Conservation (phyloP, 306 rosid genomes). For the Vachellia collinsii region DNA sequence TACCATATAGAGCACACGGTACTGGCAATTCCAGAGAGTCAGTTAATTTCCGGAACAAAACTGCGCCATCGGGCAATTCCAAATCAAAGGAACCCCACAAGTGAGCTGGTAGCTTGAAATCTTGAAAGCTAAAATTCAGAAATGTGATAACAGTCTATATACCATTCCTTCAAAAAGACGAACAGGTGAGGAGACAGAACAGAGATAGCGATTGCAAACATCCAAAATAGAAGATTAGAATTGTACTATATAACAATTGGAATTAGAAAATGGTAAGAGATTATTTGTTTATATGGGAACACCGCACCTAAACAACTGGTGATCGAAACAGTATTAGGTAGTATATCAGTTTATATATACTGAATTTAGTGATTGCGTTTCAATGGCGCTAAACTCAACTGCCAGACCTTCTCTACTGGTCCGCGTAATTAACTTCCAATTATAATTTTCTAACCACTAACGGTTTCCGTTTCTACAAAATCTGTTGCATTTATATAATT, state of each 20-base stretch:
- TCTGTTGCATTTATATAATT: too few relatives aligned
- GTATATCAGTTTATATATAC: neutral
- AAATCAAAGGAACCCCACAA: slow-evolving; percentile 27
- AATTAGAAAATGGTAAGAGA: neutral
- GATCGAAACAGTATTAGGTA: slow-evolving; percentile 20
- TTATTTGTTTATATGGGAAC: slow-evolving; percentile 11
- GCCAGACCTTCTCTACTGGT: neutral
- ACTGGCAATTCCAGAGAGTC: slow-evolving; percentile 26
- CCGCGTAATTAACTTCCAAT: neutral
- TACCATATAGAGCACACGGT: slow-evolving; percentile 38
- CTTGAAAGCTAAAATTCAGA: slow-evolving; percentile 31
- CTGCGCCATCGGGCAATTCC: slow-evolving; percentile 2
- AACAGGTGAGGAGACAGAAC: slow-evolving; percentile 33
- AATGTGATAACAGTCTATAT: slow-evolving; percentile 17
- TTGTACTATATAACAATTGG: slow-evolving; percentile 11
- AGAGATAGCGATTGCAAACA: slow-evolving; percentile 11
- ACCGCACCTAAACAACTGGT: slow-evolving; percentile 1
- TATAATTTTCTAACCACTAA: neutral
- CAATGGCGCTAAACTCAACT: slow-evolving; percentile 25
- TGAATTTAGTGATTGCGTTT: slow-evolving; percentile 26
- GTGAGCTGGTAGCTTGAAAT: slow-evolving; percentile 26
- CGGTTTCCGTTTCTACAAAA: neutral
- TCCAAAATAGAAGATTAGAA: slow-evolving; percentile 1
- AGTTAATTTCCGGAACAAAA: slow-evolving; percentile 35
- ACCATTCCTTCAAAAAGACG: slow-evolving; percentile 41